Conservation (phyloP, 805 yeast species). For the Yarrowia hollandica region DNA sequence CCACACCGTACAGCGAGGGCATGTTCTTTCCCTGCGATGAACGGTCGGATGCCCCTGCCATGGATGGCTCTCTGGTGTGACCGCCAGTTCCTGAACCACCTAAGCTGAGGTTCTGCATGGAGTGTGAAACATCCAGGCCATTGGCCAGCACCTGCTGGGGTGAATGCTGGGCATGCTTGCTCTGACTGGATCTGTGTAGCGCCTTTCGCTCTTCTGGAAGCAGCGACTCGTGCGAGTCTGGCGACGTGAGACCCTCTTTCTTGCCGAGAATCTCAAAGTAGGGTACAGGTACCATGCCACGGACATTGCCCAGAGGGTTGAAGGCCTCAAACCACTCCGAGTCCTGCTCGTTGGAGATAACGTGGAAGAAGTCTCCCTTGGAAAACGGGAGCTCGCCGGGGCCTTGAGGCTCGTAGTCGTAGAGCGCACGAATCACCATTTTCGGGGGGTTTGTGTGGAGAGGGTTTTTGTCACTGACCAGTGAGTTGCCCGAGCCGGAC, state of each 20-base stretch:
- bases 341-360: constrained; percentile 60
- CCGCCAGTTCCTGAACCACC: not conserved
- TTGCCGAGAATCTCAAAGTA: constrained; percentile 63
- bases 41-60: constrained; percentile 14
- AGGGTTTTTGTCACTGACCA: constrained; percentile 33
- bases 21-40: constrained; percentile 29
- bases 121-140: constrained; percentile 12
- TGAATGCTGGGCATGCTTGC: constrained; percentile 22
- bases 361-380: constrained; percentile 88
- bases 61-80: constrained; percentile 9
- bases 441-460: constrained; percentile 58
- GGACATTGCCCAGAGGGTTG: constrained; percentile 73
- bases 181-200: constrained; percentile 25
- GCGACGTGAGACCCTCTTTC: not conserved
- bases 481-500: constrained; percentile 32
- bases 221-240: not conserved
- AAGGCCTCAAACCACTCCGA: constrained; percentile 80
- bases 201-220: constrained; percentile 29
- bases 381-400: constrained; percentile 76
- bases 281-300: constrained; percentile 84
- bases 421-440: constrained; percentile 79
- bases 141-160: constrained; percentile 28
- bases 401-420: constrained; percentile 73
- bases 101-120: constrained; percentile 18
- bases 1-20: constrained; percentile 72